A percentile compares a stretch with the other conserved stretches of the same genome.
Evolutionary conservation across 2,329 filamentous ascomycete species (phyloP).

Genomic region (Juglanconis juglandina): DNA sequence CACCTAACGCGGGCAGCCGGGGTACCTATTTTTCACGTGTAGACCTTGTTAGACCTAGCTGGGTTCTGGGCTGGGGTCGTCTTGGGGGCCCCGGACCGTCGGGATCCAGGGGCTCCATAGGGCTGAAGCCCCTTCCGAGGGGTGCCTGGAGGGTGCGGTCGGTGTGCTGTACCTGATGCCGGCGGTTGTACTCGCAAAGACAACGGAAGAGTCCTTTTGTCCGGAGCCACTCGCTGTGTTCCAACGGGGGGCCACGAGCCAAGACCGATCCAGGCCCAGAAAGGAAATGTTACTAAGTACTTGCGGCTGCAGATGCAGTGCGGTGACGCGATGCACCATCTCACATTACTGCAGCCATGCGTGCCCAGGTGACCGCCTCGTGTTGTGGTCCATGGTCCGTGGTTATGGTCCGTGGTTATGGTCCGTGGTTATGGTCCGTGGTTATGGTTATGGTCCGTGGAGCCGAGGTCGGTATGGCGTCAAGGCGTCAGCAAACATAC

Average conservation of each 20-base stretch:
- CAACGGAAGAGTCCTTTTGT: constrained; percentile 2
- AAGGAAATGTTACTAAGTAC: not conserved
- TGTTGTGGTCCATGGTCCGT: not conserved
- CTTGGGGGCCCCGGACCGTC: not conserved
- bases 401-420: not conserved
- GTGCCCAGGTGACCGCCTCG: not conserved
- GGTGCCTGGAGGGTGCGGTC: not conserved
- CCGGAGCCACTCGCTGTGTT: not conserved
- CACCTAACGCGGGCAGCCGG: no score
- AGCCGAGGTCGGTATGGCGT: no score
- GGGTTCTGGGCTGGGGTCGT: not conserved
- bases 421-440: no score
- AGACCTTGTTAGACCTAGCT: not conserved
- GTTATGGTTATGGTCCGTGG: no score
- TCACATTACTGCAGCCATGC: not conserved
- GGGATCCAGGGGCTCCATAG: constrained; percentile 1
- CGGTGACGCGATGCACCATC: not conserved
- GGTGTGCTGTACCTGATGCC: not conserved
- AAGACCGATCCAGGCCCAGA: not conserved
- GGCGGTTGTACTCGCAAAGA: not conserved
- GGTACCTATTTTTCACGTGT: no score
- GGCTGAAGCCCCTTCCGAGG: constrained; percentile 3
- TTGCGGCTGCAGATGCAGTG: not conserved
- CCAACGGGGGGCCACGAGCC: not conserved
- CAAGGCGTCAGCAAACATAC: no score